Conservation (phyloP, 2,329 filamentous ascomycete genomes). For the Aspergillus versicolor region DNA sequence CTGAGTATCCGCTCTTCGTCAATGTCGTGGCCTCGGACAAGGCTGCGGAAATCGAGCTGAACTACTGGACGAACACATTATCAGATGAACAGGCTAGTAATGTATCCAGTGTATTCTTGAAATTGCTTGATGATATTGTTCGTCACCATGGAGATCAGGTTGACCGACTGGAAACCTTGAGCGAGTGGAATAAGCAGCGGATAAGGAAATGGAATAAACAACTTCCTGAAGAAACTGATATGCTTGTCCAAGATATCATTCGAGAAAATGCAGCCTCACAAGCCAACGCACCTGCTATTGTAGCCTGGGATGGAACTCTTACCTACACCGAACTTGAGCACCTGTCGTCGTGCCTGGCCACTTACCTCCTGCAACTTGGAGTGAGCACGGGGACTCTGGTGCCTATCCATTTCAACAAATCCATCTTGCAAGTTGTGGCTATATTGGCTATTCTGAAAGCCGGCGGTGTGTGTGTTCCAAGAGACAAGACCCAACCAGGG, state of each 20-base stretch:
- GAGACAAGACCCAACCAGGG: conserved; percentile 35
- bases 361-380: conserved; percentile 29
- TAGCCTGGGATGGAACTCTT: conserved; percentile 33
- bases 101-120: conserved; percentile 39
- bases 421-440: conserved; percentile 29
- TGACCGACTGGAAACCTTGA: conserved; percentile 38
- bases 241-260: conserved; percentile 30
- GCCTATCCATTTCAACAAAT: conserved; percentile 29
- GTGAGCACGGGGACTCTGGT: conserved; percentile 28
- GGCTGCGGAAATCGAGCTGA: conserved; percentile 37
- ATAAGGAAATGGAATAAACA: conserved; percentile 32
- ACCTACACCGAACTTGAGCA: conserved; percentile 35
- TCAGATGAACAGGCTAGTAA: conserved; percentile 40
- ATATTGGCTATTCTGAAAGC: conserved; percentile 31
- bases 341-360: conserved; percentile 32
- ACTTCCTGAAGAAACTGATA: conserved; percentile 22
- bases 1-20: conserved; percentile 49
- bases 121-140: conserved; percentile 39
- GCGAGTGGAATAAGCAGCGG: conserved; percentile 32
- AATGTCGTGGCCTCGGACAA: conserved; percentile 50
- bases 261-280: conserved; percentile 22
- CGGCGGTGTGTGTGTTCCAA: conserved; percentile 33
- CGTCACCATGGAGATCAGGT: conserved; percentile 34
- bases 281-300: conserved; percentile 29
- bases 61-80: conserved; percentile 43